Base-by-base conservation (phyloP, 2,329 filamentous ascomycete genomes). In the Fusarium lyarnte region DNA sequence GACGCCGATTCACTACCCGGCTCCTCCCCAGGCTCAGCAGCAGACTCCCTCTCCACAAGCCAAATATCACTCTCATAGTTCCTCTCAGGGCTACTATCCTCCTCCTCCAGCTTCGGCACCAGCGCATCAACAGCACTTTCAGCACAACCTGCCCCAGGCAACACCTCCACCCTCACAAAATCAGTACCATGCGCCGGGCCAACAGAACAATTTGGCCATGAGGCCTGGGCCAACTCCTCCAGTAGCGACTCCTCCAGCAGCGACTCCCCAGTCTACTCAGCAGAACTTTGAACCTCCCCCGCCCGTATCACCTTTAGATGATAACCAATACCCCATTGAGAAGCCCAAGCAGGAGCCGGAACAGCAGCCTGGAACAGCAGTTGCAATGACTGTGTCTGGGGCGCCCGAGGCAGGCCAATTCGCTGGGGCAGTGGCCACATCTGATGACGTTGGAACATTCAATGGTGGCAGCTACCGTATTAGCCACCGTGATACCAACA, bases 401-500 rank as follows among this genome's bases (percentile, higher is more conserved):
- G 85, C 83, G 8, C 85, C 84, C 16, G 78, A 82, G 11, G 81
- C 84, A 21, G 81, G 83, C 36, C 87, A 92, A 63, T 94, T 95
- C 72, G 80, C 86, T 10, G 93, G 93, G 35, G 90, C 88, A 0
- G 69, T 65, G 39, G 84, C 91, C 2, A 87, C 88, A 2, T 85
- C 90, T 35, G 96, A 98, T 81, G 95, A 97, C 75, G 90, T 97
- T 4, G 96, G 96, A n/a, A 96, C 93, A 0, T 99, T 98, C 85
- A 98, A 98, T 79, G 96, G 96, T 21, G 96, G 96, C 17, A 95
- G 93, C 78, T 99, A 95, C 80, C 89, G 96, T 46, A 94, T 98
- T 79, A 96, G 93, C 78, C 96, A 99, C 79, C 88, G 96, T 27
- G 94, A 98, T 81, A 92, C 90, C 65, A 99, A 98, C 81, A 94